phyloP scores from a whole-genome alignment of 2,329 filamentous ascomycete genomes.

The Nemania abortiva region DNA sequence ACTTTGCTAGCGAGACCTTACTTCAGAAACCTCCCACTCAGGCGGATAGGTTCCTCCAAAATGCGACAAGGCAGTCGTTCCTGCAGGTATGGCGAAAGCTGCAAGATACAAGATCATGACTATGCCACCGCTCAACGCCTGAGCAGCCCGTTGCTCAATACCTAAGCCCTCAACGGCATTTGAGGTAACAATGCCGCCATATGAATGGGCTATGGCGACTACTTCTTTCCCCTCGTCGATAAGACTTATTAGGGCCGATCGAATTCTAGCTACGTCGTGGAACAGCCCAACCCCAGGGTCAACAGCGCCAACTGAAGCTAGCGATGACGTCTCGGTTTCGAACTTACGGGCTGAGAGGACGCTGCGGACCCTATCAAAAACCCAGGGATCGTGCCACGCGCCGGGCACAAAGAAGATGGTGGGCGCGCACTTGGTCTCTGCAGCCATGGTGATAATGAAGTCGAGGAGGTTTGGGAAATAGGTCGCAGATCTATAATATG shows the following conservation, averaged over 20 bases:
- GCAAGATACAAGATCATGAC: slow-evolving; percentile 34
- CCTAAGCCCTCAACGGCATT: slow-evolving; percentile 33
- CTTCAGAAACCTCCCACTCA: too few species aligned
- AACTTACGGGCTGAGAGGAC: slow-evolving; percentile 25
- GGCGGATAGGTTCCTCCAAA: too few species aligned
- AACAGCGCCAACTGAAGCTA: slow-evolving; percentile 22
- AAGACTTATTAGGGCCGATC: slow-evolving; percentile 8
- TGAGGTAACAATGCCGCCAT: slow-evolving; percentile 30
- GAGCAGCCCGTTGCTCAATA: slow-evolving; percentile 25
- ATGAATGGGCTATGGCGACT: slow-evolving; percentile 39
- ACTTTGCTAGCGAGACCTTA: too few species aligned
- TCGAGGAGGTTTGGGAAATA: too few species aligned
- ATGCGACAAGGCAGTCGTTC: too few species aligned
- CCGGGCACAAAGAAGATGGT: slow-evolving; percentile 31
- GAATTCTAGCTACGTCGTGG: slow-evolving; percentile 10
- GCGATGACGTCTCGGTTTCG: slow-evolving; percentile 21
- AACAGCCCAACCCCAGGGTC: slow-evolving; percentile 12
- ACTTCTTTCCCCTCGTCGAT: slow-evolving; percentile 29
- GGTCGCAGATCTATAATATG: too few species aligned
- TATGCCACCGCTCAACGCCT: slow-evolving; percentile 35
- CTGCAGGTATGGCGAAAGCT: slow-evolving; percentile 15
- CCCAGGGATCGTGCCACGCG: slow-evolving; percentile 26
- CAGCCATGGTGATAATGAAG: too few species aligned
- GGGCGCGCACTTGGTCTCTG: too few species aligned
- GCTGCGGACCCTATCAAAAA: slow-evolving; percentile 26